phyloP scores from a whole-genome alignment of 345 rosid genomes.

The Salix koriyanagi region DNA sequence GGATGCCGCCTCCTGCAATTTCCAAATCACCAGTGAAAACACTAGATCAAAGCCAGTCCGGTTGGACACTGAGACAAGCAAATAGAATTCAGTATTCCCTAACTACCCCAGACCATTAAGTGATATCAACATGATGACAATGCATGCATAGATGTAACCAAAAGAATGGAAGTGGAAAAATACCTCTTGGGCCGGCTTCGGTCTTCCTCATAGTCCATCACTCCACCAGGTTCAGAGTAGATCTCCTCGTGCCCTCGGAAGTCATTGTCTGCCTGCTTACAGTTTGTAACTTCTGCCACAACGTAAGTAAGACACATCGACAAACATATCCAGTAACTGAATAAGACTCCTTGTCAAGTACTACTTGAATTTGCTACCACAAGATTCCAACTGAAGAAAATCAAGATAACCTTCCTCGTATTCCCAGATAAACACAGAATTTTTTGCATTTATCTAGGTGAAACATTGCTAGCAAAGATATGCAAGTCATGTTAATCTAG shows the following conservation, averaged over 20 bases:
- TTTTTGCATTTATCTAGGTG: neutral
- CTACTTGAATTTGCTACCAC: neutral
- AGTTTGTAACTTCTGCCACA: slow-evolving; percentile 97
- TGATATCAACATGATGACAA: neutral
- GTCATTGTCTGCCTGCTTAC: slow-evolving; percentile 89
- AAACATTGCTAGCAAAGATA: neutral
- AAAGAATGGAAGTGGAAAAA: neutral
- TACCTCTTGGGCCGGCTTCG: slow-evolving; percentile 94
- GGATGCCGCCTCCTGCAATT: slow-evolving; percentile 81
- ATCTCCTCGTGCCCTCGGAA: slow-evolving; percentile 85
- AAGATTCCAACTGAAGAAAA: neutral
- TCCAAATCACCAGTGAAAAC: neutral
- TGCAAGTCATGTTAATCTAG: neutral
- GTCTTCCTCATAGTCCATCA: slow-evolving; percentile 96
- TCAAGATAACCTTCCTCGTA: neutral
- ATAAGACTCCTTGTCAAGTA: slow-evolving; percentile 13
- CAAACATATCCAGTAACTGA: slow-evolving; percentile 46
- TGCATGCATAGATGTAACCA: neutral
- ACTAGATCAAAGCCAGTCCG: neutral
- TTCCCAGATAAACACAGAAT: neutral
- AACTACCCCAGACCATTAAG: neutral
- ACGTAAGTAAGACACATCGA: slow-evolving; percentile 98
- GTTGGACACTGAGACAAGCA: neutral
- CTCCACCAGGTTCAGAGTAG: slow-evolving; percentile 95
- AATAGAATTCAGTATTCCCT: neutral